phyloP scores from a whole-genome alignment of 129 eudicot species.

The Flaveria bidentis region DNA sequence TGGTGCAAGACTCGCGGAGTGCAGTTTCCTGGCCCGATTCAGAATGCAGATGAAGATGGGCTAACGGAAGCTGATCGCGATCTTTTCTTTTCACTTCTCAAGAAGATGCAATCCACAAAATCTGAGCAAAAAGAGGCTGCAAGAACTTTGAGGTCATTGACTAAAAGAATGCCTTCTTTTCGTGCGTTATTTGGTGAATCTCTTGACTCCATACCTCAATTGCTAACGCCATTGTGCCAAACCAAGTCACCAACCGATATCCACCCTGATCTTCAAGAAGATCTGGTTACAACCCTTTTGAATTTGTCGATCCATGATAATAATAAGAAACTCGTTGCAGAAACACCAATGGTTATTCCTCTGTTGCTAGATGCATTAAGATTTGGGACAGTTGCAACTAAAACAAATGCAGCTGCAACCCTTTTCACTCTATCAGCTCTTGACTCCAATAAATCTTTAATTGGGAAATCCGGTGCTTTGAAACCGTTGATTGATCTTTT shows the following conservation, averaged over 20 bases:
- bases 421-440: conserved; percentile 91
- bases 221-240: conserved; percentile 62
- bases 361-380: conserved; percentile 67
- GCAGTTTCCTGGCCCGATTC: conserved; percentile 54
- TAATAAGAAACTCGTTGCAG: conserved; percentile 92
- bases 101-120: conserved; percentile 63
- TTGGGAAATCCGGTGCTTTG: conserved; percentile 79
- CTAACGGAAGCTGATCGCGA: conserved; percentile 62
- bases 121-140: conserved; percentile 87
- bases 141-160: conserved; percentile 63
- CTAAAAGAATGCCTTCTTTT: conserved; percentile 77
- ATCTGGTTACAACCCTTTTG: conserved; percentile 76
- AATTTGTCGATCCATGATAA: conserved; percentile 88
- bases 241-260: conserved; percentile 39
- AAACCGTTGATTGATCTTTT: conserved; percentile 74
- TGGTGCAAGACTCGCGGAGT: conserved; percentile 86
- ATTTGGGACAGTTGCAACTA: conserved; percentile 70
- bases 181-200: conserved; percentile 87
- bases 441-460: conserved; percentile 76
- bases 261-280: conserved; percentile 84
- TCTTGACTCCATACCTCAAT: conserved; percentile 55
- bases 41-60: conserved; percentile 52
- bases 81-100: conserved; percentile 54
- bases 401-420: conserved; percentile 89
- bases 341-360: conserved; percentile 72